Evolutionary conservation across 306 rosid species (phyloP), one percentile per base, ranked within the genome.

Genomic region (Alnus glutinosa): DNA sequence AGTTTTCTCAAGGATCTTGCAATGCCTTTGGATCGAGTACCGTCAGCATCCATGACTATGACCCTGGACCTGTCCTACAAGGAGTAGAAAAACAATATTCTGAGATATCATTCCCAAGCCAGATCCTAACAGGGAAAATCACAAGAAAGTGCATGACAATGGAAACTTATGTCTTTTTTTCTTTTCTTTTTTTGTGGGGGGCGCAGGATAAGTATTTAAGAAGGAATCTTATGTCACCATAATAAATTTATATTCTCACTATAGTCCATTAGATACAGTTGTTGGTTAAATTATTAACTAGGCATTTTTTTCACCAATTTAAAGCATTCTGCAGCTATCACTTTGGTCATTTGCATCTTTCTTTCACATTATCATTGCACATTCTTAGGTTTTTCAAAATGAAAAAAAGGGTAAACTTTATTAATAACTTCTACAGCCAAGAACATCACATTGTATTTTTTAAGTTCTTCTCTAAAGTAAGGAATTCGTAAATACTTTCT

Each of bases 31-130:
- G 97, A 88, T 75, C 90, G 84, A 85, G 85, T 72, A 51, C 98
- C 97, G 83, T 95, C 91, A 81, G 91, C 90, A 89, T 95, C 98
- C 88, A 95, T 81, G 86, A 95, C 75, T 71, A 95, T 88, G 80
- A 95, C 97, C 95, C 85, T 83, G 86, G 97, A 92, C 85, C 92
- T 95, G 94, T 89, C 96, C 98, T 95, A 95, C 89, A 92, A 81
- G 81, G 73, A 81, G 90, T 63, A 85, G 78, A 89, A 85, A 32
- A 85, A 83, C 75, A 86, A 74, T 70, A 85, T 79, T 77, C 81
- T 75, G 77, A 83, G 83, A 85, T 80, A 82, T 83, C 73, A 83
- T 77, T 81, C 79, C 80, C 88, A 83, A 80, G 73, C 76, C 63
- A 87, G 55, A 77, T 76, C 51, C 69, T 57, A 76, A 84, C 71